Evolutionary conservation across 106 monocot species (phyloP).

Genomic region (Narthecium ossifragum): DNA sequence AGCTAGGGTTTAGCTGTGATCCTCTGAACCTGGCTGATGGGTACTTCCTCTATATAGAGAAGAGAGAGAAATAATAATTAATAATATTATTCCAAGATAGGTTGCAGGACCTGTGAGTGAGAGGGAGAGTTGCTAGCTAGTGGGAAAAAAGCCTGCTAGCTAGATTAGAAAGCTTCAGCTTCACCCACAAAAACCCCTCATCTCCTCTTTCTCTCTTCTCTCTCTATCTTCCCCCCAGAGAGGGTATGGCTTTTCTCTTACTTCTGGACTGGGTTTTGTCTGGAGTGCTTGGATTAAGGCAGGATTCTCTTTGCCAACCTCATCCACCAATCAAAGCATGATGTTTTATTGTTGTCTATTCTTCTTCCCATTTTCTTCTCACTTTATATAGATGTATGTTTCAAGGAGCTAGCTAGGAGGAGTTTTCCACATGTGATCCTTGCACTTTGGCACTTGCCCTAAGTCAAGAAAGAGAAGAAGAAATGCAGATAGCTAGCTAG

Average conservation of each 20-base stretch:
- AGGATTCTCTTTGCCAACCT: slow-evolving; percentile 26
- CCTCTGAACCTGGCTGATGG: not conserved
- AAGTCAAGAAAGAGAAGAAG: too few relatives aligned
- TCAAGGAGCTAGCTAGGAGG: too few relatives aligned
- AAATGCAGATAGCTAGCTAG: too few relatives aligned
- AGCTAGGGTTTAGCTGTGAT: slow-evolving; percentile 5
- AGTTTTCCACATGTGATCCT: too few relatives aligned
- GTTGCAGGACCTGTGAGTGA: not conserved
- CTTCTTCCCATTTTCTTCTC: not conserved
- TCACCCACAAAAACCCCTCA: not conserved
- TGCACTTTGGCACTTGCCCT: too few relatives aligned
- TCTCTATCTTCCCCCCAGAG: not conserved
- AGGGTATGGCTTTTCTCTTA: not conserved
- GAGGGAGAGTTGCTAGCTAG: not conserved
- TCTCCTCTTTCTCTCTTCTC: not conserved
- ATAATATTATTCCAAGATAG: not conserved
- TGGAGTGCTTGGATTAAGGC: slow-evolving; percentile 29
- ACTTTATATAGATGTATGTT: too few relatives aligned
- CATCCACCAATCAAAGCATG: slow-evolving; percentile 4
- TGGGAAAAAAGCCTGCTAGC: not conserved
- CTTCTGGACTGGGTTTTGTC: slow-evolving; percentile 25
- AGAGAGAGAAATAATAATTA: not conserved
- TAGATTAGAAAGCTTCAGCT: not conserved
- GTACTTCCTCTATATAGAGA: not conserved
- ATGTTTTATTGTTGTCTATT: not conserved